Percentiles rank a stretch among this genome's conserved stretches.
These are phyloP conservation scores for Venturia pyrina DNA, from an alignment of 2,329 filamentous ascomycete genomes.

Conservation along the genomic window DNA sequence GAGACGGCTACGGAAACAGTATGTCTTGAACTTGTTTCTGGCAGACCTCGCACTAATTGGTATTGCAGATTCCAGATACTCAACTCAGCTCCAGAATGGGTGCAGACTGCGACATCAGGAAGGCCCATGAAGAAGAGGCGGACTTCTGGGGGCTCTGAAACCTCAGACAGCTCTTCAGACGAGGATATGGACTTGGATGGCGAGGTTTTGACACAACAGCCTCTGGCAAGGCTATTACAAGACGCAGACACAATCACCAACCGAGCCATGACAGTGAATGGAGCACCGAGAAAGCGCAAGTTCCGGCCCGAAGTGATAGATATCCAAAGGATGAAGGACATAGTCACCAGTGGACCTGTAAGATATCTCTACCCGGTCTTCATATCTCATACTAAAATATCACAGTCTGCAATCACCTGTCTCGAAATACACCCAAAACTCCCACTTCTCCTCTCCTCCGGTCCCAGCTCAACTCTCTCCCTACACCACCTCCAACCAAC, in stretches of 20 bases:
- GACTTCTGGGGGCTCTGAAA: constrained; percentile 25
- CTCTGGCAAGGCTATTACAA: constrained; percentile 30
- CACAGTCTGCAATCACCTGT: constrained; percentile 61
- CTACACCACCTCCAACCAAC: constrained; percentile 81
- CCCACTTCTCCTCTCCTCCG: constrained; percentile 82
- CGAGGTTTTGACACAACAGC: constrained; percentile 16
- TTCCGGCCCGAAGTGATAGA: constrained; percentile 80
- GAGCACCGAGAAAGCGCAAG: constrained; percentile 51
- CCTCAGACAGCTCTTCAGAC: constrained; percentile 22
- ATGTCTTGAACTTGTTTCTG: constrained; percentile 19
- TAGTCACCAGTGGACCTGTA: constrained; percentile 64
- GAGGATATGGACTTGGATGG: constrained; percentile 42
- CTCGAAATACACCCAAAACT: constrained; percentile 84
- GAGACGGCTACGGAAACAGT: constrained; percentile 69
- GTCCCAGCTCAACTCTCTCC: constrained; percentile 73
- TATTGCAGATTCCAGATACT: constrained; percentile 34
- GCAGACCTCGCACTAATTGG: background rate
- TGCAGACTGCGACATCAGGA: constrained; percentile 29
- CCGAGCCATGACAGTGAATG: constrained; percentile 29
- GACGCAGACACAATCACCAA: constrained; percentile 56
- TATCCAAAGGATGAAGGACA: constrained; percentile 81
- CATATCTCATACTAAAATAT: constrained; percentile 14
- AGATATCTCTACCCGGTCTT: constrained; percentile 17
- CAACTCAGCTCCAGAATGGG: constrained; percentile 54
- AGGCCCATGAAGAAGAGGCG: constrained; percentile 38